Evolutionary conservation across 176 grass and related monocot genomes (phyloP).

Genomic region (Ananas comosus): DNA sequence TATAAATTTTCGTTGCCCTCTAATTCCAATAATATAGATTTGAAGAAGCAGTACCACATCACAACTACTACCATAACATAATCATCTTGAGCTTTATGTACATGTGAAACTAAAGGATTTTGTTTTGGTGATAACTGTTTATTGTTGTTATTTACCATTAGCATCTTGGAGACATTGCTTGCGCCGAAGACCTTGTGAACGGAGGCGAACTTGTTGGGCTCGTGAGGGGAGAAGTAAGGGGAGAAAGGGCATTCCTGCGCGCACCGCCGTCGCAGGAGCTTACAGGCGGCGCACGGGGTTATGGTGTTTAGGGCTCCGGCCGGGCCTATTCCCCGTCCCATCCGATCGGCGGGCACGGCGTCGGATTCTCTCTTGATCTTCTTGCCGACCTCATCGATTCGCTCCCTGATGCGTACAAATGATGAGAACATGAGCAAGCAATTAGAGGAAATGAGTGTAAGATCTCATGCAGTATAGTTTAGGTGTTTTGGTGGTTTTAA

Average conservation of each 20-base stretch:
- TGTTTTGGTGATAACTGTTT: no score
- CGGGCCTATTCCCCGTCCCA: slow-evolving; percentile 16
- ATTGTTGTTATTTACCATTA: slow-evolving; percentile 36
- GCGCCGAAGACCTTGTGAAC: slow-evolving; percentile 94
- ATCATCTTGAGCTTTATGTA: no score
- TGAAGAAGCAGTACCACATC: no score
- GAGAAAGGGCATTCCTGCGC: slow-evolving; percentile 83
- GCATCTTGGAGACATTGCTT: slow-evolving; percentile 98
- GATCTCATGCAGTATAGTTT: neutral
- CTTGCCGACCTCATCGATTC: slow-evolving; percentile 63
- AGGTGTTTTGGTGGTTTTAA: no score
- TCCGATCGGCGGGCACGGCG: neutral
- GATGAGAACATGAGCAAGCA: neutral
- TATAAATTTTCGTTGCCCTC: no score
- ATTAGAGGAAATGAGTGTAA: neutral
- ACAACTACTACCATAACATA: no score
- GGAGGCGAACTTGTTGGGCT: slow-evolving; percentile 82
- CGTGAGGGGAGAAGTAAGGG: slow-evolving; percentile 86
- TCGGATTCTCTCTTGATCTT: slow-evolving; percentile 74
- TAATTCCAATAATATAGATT: no score
- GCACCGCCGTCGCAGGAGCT: slow-evolving; percentile 82
- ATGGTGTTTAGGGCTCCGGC: slow-evolving; percentile 42
- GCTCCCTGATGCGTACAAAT: slow-evolving; percentile 35
- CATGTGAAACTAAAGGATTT: no score
- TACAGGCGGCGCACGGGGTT: slow-evolving; percentile 89